These are phyloP conservation scores for Fusarium sp. DNA, from an alignment of 2,329 filamentous ascomycete species.

Conservation along the genomic window DNA sequence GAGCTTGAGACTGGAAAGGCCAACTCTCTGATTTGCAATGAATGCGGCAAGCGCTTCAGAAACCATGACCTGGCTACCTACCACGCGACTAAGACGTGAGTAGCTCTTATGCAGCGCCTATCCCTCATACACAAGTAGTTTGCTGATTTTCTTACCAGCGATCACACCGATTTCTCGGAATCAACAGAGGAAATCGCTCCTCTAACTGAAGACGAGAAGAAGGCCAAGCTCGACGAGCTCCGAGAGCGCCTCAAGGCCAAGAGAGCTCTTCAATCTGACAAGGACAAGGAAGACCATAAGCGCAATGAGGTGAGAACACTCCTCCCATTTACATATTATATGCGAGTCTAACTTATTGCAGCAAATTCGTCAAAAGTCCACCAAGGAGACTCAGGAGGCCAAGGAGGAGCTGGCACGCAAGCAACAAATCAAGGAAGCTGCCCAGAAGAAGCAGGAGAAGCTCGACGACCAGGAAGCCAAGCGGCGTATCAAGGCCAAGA, in stretches of 20 bases:
- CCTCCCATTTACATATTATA: fast-evolving
- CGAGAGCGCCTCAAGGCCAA: conserved; percentile 78
- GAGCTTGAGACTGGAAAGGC: conserved; percentile 78
- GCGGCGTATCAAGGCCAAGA: conserved; percentile 90
- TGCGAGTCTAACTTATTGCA: conserved; percentile 42
- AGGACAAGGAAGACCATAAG: conserved; percentile 85
- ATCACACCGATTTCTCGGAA: conserved; percentile 91
- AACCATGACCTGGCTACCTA: conserved; percentile 85
- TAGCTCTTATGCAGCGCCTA: conserved; percentile 8
- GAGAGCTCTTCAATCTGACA: conserved; percentile 71
- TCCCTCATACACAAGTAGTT: background rate
- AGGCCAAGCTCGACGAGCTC: conserved; percentile 79
- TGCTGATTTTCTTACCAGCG: conserved; percentile 56
- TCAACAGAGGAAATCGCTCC: conserved; percentile 93
- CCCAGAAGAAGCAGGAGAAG: conserved; percentile 88
- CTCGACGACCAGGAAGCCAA: conserved; percentile 85
- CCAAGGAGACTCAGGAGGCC: conserved; percentile 85
- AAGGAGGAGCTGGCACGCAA: conserved; percentile 91
- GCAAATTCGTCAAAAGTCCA: conserved; percentile 85
- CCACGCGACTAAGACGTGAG: conserved; percentile 86
- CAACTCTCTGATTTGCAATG: conserved; percentile 89
- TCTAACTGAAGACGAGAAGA: conserved; percentile 91
- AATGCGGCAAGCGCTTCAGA: conserved; percentile 92
- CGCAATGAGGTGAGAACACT: conserved; percentile 76
- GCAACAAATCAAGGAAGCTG: conserved; percentile 91